Evolutionary conservation across 2,329 filamentous ascomycete species (phyloP).

Genomic region (Triangularia verruculosa): DNA sequence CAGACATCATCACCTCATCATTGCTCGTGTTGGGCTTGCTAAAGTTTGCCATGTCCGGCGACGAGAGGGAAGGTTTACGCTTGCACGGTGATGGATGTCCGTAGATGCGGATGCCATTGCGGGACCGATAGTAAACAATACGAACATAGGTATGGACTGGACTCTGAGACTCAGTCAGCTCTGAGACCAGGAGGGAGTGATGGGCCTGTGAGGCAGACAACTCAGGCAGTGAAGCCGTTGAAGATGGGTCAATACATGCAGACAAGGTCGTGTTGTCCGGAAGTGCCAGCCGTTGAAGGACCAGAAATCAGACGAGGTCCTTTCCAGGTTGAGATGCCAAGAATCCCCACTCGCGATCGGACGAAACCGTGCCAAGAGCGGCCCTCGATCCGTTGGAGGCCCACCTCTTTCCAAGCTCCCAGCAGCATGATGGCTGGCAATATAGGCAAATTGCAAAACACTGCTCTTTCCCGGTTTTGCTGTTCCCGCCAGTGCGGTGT

Average conservation of each 20-base stretch:
- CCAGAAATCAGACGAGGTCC: background rate
- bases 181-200: no score
- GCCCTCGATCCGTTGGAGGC: background rate
- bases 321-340: constrained; percentile 6
- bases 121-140: background rate
- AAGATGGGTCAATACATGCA: no score
- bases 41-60: background rate
- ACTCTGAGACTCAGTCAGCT: no score
- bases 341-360: constrained; percentile 1
- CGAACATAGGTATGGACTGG: no score
- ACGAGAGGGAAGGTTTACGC: background rate
- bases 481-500: constrained; percentile 8
- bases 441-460: constrained; percentile 23
- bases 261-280: background rate
- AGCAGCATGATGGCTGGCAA: constrained; percentile 20
- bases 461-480: constrained; percentile 21
- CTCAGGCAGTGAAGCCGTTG: no score
- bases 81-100: background rate
- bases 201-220: no score
- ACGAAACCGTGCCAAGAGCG: constrained; percentile 4
- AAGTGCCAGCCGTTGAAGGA: background rate
- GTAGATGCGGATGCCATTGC: background rate
- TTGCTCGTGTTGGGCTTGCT: background rate
- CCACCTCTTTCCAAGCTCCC: background rate
- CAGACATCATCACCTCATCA: background rate